Percentiles rank a stretch among this genome's conserved stretches.
Conservation (phyloP, 1,284 basidiomycete species). For the Trichosporon ovoides region DNA sequence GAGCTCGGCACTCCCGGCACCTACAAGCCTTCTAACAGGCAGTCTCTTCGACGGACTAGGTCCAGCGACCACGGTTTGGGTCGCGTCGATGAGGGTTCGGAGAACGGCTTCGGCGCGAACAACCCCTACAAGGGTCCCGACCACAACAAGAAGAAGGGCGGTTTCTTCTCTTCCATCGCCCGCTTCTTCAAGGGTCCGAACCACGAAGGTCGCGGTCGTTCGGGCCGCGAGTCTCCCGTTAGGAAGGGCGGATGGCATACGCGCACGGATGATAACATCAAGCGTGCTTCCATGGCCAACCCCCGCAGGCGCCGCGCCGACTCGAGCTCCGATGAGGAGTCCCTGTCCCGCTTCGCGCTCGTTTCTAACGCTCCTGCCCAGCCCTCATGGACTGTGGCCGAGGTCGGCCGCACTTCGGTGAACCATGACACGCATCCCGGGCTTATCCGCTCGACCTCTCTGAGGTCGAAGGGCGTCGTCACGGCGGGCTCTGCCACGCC, state of each 20-base stretch:
- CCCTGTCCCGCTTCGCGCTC: conserved; percentile 31
- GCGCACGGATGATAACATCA: conserved; percentile 44
- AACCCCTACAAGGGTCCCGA: neutral
- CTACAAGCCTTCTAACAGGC: conserved; percentile 3
- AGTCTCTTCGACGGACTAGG: conserved; percentile 35
- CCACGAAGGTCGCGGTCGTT: conserved; percentile 12
- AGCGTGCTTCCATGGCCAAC: conserved; percentile 25
- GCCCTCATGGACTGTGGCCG: conserved; percentile 36
- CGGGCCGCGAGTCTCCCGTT: conserved; percentile 34
- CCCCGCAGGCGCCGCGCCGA: conserved; percentile 30
- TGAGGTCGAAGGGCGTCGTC: conserved; percentile 24
- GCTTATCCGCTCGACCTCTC: conserved; percentile 30
- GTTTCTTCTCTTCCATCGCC: conserved; percentile 44
- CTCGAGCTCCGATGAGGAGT: conserved; percentile 40
- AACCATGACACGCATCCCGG: neutral
- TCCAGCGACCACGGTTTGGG: conserved; percentile 27
- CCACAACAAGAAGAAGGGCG: conserved; percentile 38
- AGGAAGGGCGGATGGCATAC: conserved; percentile 38
- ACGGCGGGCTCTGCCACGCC: neutral
- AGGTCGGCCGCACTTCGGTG: conserved; percentile 25
- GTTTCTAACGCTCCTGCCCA: conserved; percentile 40
- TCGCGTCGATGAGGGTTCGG: neutral
- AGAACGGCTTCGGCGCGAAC: neutral
- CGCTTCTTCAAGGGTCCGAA: conserved; percentile 37
- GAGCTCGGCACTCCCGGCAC: conserved; percentile 36